Percentiles rank a stretch among this genome's conserved stretches.
Evolutionary conservation across 2,329 filamentous ascomycete genomes (phyloP).

Genomic region (Furcasterigmium sp.): DNA sequence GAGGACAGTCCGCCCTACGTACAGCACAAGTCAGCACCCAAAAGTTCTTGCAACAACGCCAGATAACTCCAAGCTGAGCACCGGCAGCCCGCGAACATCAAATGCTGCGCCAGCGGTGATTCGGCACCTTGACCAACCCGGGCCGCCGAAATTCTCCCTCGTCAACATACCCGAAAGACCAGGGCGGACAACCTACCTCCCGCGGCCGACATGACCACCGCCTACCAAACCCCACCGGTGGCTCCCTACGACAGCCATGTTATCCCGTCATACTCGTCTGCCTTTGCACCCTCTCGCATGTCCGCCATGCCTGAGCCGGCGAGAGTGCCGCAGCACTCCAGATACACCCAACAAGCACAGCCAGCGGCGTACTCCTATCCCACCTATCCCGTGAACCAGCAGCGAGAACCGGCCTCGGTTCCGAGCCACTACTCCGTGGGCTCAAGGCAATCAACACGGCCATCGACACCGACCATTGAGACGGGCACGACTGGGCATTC

Average conservation of each 20-base stretch:
- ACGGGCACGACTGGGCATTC: constrained; percentile 19
- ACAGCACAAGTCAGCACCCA: too few relatives aligned
- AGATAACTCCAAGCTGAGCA: too few relatives aligned
- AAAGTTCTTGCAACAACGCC: too few relatives aligned
- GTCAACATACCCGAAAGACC: too few relatives aligned
- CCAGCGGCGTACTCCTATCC: constrained; percentile 8
- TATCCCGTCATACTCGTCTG: not conserved
- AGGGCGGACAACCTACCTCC: not conserved
- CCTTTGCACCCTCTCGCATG: not conserved
- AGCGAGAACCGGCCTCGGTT: constrained; percentile 10
- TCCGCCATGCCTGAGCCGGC: not conserved
- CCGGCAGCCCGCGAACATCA: too few relatives aligned
- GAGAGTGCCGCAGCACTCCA: not conserved
- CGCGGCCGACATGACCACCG: not conserved
- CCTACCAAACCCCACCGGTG: not conserved
- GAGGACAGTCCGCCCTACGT: too few relatives aligned
- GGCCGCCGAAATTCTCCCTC: too few relatives aligned
- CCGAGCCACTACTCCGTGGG: constrained; percentile 13
- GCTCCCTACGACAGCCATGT: not conserved
- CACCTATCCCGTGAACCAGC: too few relatives aligned
- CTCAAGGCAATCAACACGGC: constrained; percentile 27
- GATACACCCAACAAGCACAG: too few relatives aligned
- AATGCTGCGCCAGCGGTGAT: too few relatives aligned
- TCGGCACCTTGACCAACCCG: too few relatives aligned
- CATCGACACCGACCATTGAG: constrained; percentile 31